Conservation (phyloP, 2,329 filamentous ascomycete species). For the Diaporthe longicolla region DNA sequence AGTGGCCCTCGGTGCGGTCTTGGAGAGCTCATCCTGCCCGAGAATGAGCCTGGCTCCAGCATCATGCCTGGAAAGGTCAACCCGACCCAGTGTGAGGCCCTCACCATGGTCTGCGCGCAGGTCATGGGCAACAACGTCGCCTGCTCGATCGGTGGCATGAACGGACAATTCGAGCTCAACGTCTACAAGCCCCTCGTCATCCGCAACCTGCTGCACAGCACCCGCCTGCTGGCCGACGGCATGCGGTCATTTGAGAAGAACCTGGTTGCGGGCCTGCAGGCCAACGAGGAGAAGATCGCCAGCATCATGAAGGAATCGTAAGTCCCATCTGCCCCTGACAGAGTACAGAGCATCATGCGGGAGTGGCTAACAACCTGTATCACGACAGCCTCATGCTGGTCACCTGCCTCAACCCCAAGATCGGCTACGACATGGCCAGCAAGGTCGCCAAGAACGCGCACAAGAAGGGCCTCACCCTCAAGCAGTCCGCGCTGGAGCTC, state of each 20-base stretch:
- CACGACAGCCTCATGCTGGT: conserved; percentile 92
- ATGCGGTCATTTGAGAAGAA: conserved; percentile 98
- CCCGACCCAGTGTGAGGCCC: conserved; percentile 96
- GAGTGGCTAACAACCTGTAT: conserved; percentile 42
- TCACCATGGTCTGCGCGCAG: conserved; percentile 98
- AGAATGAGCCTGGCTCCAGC: conserved; percentile 97
- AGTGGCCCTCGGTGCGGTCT: conserved; percentile 96
- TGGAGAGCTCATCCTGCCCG: conserved; percentile 91
- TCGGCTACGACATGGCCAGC: conserved; percentile 96
- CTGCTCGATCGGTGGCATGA: conserved; percentile 93
- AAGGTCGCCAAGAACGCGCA: conserved; percentile 99
- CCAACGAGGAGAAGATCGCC: conserved; percentile 93
- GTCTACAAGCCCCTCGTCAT: conserved; percentile 99
- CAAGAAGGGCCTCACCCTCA: conserved; percentile 96
- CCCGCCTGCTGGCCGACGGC: conserved; percentile 87
- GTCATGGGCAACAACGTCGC: conserved; percentile 98
- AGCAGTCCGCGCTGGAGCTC: conserved; percentile 94
- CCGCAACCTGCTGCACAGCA: conserved; percentile 93
- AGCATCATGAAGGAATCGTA: conserved; percentile 95
- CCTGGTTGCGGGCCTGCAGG: conserved; percentile 87
- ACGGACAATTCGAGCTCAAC: conserved; percentile 98
- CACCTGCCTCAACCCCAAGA: conserved; percentile 96
- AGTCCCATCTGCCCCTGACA: conserved; percentile 52
- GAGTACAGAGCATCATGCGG: not conserved
- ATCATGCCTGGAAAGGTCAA: conserved; percentile 99